phyloP scores from a whole-genome alignment of 176 grass and related monocot genomes.

The Metroxylon sagu region DNA sequence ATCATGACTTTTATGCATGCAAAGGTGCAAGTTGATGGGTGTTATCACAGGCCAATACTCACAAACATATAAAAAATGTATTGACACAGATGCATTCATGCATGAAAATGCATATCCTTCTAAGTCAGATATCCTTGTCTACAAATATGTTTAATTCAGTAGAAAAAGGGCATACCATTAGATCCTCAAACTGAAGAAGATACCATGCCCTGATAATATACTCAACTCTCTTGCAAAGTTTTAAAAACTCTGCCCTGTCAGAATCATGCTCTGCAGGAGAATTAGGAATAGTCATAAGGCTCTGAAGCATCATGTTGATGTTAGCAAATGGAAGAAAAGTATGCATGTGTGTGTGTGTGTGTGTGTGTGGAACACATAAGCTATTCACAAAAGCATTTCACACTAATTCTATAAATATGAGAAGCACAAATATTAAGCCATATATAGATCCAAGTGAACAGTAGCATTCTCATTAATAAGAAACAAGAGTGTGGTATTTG shows the following conservation, averaged over 20 bases:
- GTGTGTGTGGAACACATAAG: no score
- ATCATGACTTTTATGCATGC: no score
- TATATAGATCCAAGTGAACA: no score
- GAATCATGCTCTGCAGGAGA: slow-evolving; percentile 57
- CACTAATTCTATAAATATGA: no score
- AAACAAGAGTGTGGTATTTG: no score
- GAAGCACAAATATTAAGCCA: no score
- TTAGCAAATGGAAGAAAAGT: no score
- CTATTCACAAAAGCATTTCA: no score
- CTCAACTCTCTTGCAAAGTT: slow-evolving; percentile 86
- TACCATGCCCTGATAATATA: slow-evolving; percentile 92
- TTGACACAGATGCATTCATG: not conserved
- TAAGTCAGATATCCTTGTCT: not conserved
- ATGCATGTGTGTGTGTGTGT: no score
- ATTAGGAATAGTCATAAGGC: slow-evolving; percentile 6
- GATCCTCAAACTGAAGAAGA: slow-evolving; percentile 94
- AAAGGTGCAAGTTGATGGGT: no score
- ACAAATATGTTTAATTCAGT: not conserved
- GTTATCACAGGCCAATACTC: no score
- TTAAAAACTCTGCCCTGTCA: slow-evolving; percentile 75
- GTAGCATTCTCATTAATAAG: no score
- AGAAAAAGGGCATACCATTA: slow-evolving; percentile 52
- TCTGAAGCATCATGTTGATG: not conserved
- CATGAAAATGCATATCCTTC: not conserved
- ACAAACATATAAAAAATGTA: not conserved